phyloP scores from a whole-genome alignment of 2,329 filamentous ascomycete species.

The Ophiostoma sp. region DNA sequence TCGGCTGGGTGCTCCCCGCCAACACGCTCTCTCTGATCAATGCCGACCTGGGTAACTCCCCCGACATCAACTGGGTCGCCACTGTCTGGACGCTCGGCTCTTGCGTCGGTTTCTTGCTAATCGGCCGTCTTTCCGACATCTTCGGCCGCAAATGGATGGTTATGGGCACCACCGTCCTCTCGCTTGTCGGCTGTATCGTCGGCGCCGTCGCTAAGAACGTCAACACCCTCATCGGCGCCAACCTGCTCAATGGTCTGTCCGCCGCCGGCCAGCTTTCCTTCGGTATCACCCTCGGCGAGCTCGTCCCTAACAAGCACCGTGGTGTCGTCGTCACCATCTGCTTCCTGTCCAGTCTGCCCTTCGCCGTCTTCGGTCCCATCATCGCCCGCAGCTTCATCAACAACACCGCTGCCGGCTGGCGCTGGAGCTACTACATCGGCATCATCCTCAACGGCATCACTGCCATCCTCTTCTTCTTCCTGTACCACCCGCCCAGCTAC shows the following conservation, averaged over 20 bases:
- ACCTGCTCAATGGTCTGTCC: slow-evolving; percentile 42
- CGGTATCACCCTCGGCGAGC: slow-evolving; percentile 44
- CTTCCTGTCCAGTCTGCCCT: slow-evolving; percentile 44
- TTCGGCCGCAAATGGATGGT: slow-evolving; percentile 47
- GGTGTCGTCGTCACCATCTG: slow-evolving; percentile 41
- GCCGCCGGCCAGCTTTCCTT: slow-evolving; percentile 46
- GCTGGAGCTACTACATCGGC: slow-evolving; percentile 52
- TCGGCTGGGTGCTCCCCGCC: slow-evolving; percentile 41
- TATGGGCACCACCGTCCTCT: slow-evolving; percentile 38
- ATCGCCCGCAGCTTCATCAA: slow-evolving; percentile 48
- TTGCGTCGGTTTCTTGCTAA: slow-evolving; percentile 43
- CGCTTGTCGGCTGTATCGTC: slow-evolving; percentile 43
- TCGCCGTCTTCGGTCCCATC: slow-evolving; percentile 47
- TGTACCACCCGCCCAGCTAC: slow-evolving; percentile 51
- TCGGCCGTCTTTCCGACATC: slow-evolving; percentile 46
- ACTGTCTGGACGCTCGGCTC: slow-evolving; percentile 43
- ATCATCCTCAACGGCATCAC: slow-evolving; percentile 46
- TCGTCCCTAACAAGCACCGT: slow-evolving; percentile 46
- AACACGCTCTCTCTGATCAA: slow-evolving; percentile 42
- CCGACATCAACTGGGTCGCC: slow-evolving; percentile 39
- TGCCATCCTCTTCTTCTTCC: slow-evolving; percentile 44
- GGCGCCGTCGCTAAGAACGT: slow-evolving; percentile 40
- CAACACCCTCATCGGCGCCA: slow-evolving; percentile 42
- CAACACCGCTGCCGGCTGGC: slow-evolving; percentile 46
- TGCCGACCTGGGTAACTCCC: slow-evolving; percentile 37